These are phyloP conservation scores for Aurinia saxatilis DNA, from an alignment of 345 rosid species.

Conservation along the genomic window DNA sequence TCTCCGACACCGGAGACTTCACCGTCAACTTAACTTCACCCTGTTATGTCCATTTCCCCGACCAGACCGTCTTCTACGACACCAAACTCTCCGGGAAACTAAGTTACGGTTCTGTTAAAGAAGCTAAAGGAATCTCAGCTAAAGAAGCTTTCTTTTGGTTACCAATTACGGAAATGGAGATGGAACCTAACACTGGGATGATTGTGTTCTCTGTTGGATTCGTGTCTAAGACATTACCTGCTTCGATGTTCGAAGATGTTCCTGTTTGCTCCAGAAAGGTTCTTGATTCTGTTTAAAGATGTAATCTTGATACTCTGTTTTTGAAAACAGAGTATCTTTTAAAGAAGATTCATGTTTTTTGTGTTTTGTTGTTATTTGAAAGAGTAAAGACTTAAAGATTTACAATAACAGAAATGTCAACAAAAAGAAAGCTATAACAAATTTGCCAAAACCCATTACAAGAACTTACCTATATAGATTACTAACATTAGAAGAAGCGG, in stretches of 20 bases:
- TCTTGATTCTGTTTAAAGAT: not conserved
- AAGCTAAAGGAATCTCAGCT: conserved; percentile 59
- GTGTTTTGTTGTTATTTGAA: no score
- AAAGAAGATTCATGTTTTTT: not conserved
- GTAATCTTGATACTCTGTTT: not conserved
- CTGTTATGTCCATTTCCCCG: conserved; percentile 55
- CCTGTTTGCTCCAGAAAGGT: conserved; percentile 45
- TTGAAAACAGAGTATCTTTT: not conserved
- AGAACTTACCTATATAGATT: no score
- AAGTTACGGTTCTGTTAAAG: conserved; percentile 48
- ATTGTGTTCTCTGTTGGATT: conserved; percentile 72
- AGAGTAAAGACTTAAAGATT: no score
- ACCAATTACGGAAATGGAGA: conserved; percentile 52
- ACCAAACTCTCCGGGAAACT: conserved; percentile 47
- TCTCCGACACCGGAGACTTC: conserved; percentile 49
- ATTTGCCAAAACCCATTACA: no score
- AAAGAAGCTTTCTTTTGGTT: conserved; percentile 63
- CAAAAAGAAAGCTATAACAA: no score
- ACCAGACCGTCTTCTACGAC: conserved; percentile 47
- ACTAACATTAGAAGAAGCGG: no score
- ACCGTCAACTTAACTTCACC: conserved; percentile 30
- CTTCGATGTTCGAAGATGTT: conserved; percentile 43
- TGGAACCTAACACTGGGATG: conserved; percentile 28
- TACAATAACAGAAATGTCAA: no score
- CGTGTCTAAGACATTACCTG: conserved; percentile 56